A percentile compares a stretch with the other conserved stretches of the same genome.
Conservation (phyloP, 129 eudicot genomes). For the Mikania micrantha region DNA sequence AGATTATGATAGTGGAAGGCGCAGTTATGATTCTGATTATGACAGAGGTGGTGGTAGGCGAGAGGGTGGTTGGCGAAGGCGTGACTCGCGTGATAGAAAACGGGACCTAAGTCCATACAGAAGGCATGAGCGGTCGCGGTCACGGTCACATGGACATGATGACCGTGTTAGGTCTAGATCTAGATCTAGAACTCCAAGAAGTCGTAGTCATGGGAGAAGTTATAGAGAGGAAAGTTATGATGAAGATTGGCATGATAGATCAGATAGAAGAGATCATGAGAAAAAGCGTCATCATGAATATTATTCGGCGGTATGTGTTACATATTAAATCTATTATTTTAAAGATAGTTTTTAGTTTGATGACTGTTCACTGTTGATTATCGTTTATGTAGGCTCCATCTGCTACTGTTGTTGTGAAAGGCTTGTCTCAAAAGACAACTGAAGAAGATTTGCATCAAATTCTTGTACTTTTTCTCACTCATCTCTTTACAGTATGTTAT, state of each 20-base stretch:
- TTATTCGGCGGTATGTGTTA: slow-evolving; percentile 51
- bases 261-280: slow-evolving; percentile 70
- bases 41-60: slow-evolving; percentile 80
- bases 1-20: slow-evolving; percentile 75
- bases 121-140: slow-evolving; percentile 67
- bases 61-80: slow-evolving; percentile 80
- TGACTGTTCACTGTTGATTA: neutral
- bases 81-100: slow-evolving; percentile 78
- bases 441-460: slow-evolving; percentile 94
- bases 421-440: slow-evolving; percentile 87
- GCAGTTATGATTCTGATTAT: slow-evolving; percentile 83
- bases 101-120: slow-evolving; percentile 65
- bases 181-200: slow-evolving; percentile 50
- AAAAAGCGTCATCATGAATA: slow-evolving; percentile 62
- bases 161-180: slow-evolving; percentile 80
- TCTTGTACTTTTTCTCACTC: slow-evolving; percentile 48
- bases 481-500: neutral
- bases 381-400: slow-evolving; percentile 66
- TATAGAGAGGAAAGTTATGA: slow-evolving; percentile 90
- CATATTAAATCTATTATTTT: neutral
- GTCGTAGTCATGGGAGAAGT: slow-evolving; percentile 81
- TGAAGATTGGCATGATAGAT: slow-evolving; percentile 65
- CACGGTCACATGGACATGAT: slow-evolving; percentile 75
- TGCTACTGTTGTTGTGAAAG: slow-evolving; percentile 94
- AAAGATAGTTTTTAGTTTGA: neutral